Base-by-base conservation (phyloP, 352 stramenopile genomes). In the Phytophthora cactorum region DNA sequence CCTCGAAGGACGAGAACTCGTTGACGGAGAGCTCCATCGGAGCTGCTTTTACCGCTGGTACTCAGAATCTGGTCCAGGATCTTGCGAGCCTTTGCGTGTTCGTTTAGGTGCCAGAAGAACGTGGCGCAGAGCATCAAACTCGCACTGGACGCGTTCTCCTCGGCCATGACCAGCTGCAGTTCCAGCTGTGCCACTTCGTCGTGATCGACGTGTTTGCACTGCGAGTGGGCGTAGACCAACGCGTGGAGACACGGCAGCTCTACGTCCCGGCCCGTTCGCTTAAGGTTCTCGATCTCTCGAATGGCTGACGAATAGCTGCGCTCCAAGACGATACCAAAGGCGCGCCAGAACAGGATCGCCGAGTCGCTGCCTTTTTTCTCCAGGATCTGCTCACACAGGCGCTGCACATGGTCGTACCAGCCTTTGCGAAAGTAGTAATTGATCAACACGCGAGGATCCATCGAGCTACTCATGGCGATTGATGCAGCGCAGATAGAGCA, bases 361-460 rank as follows among this genome's bases (percentile, higher is more conserved):
- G 84, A 71, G 59, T 97, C 91, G 32, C 74, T 92, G 65, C 88
- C 90, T 58, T 89, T 87, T 72, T 94, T 96, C 54, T 77, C 69
- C 12, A 96, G 77, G n/a, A 92, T 61, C 22, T 75, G 72, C 74
- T 94, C 86, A 59, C 89, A 96, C 3, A 95, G 71, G 5, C 82
- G 79, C 70, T 96, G 86, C 6, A 95, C 82, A 63, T 97, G 89
- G 59, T 92, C 75, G 61, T 90, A 96, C 84, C 89, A 96, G 52
- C 90, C 85, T 66, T 96, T 92, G 63, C 90, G 85, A 39, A 94
- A 60, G 71, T 96, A 97, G 68, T 93, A 96, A 68, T 95, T 92
- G 76, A 93, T 92, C 29, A 95, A 70, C 53, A 86, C 86, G 45
- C 79, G 81, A 25, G 81, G 72, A 34, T 94, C 86, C 72, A 90